A percentile compares a stretch with the other conserved stretches of the same genome.
Evolutionary conservation across 495 filamentous ascomycete species (phyloP).

Genomic region (Neurospora pannonica): DNA sequence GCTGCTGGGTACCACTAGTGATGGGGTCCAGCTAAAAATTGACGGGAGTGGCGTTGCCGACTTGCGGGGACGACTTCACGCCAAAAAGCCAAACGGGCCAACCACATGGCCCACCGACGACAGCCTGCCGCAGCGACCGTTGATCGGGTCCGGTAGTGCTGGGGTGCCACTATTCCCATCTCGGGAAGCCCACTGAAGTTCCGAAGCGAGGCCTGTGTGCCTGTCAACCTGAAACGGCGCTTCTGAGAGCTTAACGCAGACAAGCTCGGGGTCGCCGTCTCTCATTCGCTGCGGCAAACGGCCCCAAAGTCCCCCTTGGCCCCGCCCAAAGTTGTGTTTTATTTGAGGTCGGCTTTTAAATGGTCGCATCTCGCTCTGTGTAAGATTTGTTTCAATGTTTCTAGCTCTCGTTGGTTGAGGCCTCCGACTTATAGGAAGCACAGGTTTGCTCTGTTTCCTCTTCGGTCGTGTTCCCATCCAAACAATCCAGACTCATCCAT

Average conservation of each 20-base stretch:
- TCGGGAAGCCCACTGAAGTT: not conserved
- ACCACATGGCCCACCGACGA: not conserved
- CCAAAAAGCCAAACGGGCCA: constrained; percentile 2
- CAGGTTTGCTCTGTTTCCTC: not conserved
- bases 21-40: not conserved
- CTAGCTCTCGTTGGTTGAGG: not conserved
- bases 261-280: not conserved
- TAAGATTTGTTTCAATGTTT: not conserved
- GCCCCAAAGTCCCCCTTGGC: constrained; percentile 2
- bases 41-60: not conserved
- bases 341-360: not conserved
- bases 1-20: not conserved
- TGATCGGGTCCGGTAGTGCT: not conserved
- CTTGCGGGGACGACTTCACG: not conserved
- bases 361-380: not conserved
- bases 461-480: not conserved
- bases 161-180: not conserved
- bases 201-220: not conserved
- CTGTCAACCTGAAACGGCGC: constrained; percentile 21
- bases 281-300: not conserved
- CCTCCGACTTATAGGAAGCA: not conserved
- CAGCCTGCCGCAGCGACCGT: not conserved
- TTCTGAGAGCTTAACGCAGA: constrained; percentile 3
- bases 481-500: not conserved
- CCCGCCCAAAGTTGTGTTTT: not conserved